Conservation (phyloP, 2,329 filamentous ascomycete genomes). For the Curvularia hawaiiensis region DNA sequence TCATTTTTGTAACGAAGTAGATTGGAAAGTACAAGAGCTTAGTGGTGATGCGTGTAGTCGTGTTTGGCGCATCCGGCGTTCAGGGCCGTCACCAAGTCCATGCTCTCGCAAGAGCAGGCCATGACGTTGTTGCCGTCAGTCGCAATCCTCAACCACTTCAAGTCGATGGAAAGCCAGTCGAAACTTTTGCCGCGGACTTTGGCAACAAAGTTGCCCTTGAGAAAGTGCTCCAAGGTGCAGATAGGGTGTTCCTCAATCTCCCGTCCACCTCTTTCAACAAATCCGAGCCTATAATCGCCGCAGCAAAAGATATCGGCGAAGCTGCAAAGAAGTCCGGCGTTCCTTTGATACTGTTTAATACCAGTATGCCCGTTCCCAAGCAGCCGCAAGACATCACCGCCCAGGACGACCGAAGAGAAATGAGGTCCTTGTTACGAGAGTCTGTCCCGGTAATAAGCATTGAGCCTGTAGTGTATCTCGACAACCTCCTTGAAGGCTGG, state of each 20-base stretch:
- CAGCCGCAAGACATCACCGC: slow-evolving; percentile 32
- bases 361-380: slow-evolving; percentile 35
- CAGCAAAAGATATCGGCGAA: slow-evolving; percentile 24
- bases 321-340: slow-evolving; percentile 27
- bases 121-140: slow-evolving; percentile 35
- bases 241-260: slow-evolving; percentile 36
- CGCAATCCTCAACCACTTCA: slow-evolving; percentile 29
- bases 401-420: slow-evolving; percentile 39
- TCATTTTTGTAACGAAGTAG: not conserved
- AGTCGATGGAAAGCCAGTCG: slow-evolving; percentile 22
- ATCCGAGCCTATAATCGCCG: slow-evolving; percentile 31
- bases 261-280: slow-evolving; percentile 38
- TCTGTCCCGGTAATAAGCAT: slow-evolving; percentile 42
- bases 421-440: slow-evolving; percentile 40
- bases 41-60: slow-evolving; percentile 30
- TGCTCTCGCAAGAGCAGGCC: slow-evolving; percentile 28
- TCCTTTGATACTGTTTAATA: slow-evolving; percentile 35
- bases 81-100: slow-evolving; percentile 39
- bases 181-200: slow-evolving; percentile 31
- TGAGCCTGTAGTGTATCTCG: slow-evolving; percentile 48
- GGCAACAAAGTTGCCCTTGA: slow-evolving; percentile 20
- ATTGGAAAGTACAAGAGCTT: not conserved
- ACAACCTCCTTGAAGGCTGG: slow-evolving; percentile 50
- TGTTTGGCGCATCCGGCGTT: slow-evolving; percentile 39
- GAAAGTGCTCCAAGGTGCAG: slow-evolving; percentile 22